phyloP scores from a whole-genome alignment of 495 filamentous ascomycete genomes.

The Tetracladium setigerum region DNA sequence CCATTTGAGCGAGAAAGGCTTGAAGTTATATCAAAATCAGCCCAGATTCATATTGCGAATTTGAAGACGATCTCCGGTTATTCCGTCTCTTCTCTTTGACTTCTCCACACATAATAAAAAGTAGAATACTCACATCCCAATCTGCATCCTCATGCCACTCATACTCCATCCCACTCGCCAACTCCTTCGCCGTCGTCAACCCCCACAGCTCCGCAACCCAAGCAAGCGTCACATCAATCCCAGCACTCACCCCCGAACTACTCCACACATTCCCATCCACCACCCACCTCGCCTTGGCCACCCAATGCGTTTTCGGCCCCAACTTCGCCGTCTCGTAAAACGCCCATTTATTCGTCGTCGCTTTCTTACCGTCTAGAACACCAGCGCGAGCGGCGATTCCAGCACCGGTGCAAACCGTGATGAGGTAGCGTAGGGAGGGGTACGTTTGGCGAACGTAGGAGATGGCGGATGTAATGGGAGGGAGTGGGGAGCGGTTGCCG shows the following conservation, averaged over 20 bases:
- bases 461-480: conserved; percentile 26
- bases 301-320: conserved; percentile 44
- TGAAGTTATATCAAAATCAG: too few relatives aligned
- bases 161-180: conserved; percentile 28
- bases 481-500: conserved; percentile 35
- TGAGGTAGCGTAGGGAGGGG: conserved; percentile 42
- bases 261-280: conserved; percentile 63
- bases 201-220: conserved; percentile 41
- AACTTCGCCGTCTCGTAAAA: conserved; percentile 30
- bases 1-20: too few relatives aligned
- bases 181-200: conserved; percentile 17
- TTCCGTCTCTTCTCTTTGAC: too few relatives aligned
- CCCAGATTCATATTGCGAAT: too few relatives aligned
- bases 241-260: conserved; percentile 51
- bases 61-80: too few relatives aligned
- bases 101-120: too few relatives aligned
- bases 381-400: conserved; percentile 44
- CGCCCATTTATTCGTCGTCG: conserved; percentile 47
- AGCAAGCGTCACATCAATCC: conserved; percentile 56
- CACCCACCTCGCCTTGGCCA: conserved; percentile 56
- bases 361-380: conserved; percentile 47
- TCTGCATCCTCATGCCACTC: conserved; percentile 24
- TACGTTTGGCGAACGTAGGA: conserved; percentile 36
- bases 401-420: conserved; percentile 57
- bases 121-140: conserved; percentile 14